Evolutionary conservation across 2,329 filamentous ascomycete genomes (phyloP).

Genomic region (Pseudogymnoascus sp.): DNA sequence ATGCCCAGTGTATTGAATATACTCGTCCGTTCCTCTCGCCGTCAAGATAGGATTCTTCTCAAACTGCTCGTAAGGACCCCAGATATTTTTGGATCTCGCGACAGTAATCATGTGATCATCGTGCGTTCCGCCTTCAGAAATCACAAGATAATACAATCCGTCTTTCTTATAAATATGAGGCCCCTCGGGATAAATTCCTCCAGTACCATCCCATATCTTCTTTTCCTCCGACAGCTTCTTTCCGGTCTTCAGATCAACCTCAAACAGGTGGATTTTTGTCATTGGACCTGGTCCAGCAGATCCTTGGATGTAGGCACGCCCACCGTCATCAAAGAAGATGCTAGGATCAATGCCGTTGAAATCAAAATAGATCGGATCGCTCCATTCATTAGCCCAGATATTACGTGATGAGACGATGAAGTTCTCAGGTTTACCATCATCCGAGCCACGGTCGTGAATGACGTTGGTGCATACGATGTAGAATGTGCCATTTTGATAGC

Average conservation of each 20-base stretch:
- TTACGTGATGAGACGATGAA: background rate
- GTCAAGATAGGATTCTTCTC: constrained; percentile 36
- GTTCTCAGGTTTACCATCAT: background rate
- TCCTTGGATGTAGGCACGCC: background rate
- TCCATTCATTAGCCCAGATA: background rate
- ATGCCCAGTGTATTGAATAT: constrained; percentile 36
- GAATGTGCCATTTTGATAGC: constrained; percentile 20
- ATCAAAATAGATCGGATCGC: background rate
- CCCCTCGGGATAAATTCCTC: constrained; percentile 19
- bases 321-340: constrained; percentile 1
- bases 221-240: background rate
- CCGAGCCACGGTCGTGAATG: background rate
- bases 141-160: constrained; percentile 28
- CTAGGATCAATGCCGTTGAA: background rate
- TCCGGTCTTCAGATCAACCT: background rate
- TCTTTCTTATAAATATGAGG: constrained; percentile 29
- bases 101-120: constrained; percentile 26
- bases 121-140: constrained; percentile 22
- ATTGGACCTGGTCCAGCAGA: background rate
- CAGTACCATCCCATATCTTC: background rate
- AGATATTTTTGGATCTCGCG: constrained; percentile 25
- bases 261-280: background rate
- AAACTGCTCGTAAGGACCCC: constrained; percentile 36
- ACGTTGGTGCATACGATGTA: background rate
- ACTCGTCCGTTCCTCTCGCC: constrained; percentile 32